phyloP scores from a whole-genome alignment of 305 asterid genomes.

The Fraxinus latifolia region DNA sequence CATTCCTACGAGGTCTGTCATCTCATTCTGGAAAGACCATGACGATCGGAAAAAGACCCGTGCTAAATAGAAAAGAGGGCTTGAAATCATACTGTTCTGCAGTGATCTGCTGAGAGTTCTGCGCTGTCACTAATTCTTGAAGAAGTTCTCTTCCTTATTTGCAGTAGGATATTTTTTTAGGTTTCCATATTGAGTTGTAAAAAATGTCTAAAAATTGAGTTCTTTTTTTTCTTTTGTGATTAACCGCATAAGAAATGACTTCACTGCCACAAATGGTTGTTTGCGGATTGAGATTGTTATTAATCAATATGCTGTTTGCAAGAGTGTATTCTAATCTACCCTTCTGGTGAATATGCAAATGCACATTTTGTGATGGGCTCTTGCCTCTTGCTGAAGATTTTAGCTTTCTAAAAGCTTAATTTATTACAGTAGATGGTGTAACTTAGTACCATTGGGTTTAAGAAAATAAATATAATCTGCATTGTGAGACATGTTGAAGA shows the following conservation, averaged over 20 bases:
- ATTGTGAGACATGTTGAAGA: no score
- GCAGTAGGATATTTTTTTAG: conserved; percentile 13
- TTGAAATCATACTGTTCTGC: conserved; percentile 25
- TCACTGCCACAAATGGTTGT: background rate
- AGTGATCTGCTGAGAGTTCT: conserved; percentile 10
- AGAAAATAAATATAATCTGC: no score
- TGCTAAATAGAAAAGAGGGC: conserved; percentile 52
- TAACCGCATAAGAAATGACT: conserved; percentile 5
- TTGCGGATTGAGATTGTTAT: background rate
- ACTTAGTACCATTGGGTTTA: no score
- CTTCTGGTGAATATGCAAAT: no score
- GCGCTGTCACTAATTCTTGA: conserved; percentile 7
- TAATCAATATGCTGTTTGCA: background rate
- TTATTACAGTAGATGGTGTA: no score
- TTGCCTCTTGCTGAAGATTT: no score
- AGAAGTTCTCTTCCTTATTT: conserved; percentile 19
- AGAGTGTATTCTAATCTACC: no score
- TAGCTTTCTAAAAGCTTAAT: no score
- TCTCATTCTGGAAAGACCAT: conserved; percentile 38
- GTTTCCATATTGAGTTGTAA: conserved; percentile 3
- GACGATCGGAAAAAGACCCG: conserved; percentile 39
- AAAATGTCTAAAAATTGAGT: background rate
- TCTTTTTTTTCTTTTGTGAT: background rate
- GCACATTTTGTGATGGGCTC: no score
- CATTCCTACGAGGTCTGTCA: conserved; percentile 63